Evolutionary conservation across 768 basidiomycete species (phyloP), one percentile per base, ranked within the genome.

Genomic region (Neoboletus brunneissimus): DNA sequence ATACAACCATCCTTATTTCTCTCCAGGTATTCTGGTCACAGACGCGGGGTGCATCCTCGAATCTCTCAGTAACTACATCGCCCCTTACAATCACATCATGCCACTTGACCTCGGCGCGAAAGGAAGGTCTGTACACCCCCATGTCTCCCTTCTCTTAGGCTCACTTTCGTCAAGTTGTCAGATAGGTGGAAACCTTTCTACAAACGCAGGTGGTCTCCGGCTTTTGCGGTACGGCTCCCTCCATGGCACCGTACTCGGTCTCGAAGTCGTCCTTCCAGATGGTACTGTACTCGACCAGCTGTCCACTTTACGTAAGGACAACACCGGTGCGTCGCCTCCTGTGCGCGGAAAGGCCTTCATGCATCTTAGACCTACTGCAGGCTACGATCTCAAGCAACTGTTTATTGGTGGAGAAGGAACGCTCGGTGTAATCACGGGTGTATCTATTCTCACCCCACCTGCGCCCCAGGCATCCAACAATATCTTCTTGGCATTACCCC

Each of bases 381-480:
- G 97, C 13, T 98, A 97, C 69, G 97, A 99, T 72, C 79, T 99
- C 45, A 98, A 99, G 73, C 97, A 99, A 67, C 82, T 99, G 18
- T 99, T 98, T 75, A 97, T 99, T 62, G 97, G 97, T 13, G 87
- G 91, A 7, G 97, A 99, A 70, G 97, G 97, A 50, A 98, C 96
- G 0, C 86, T 99, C 23, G 97, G 97, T 44, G 79, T 99, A 53
- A 86, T 99, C 57, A 99, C 97, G 12, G 97, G 83, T 23, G 90
- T 98, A 38, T 97, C 95, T 4, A 95, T 99, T 67, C 80, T 98
- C 58, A 91, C 95, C 22, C 91, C 97, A 0, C 78, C 91, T 46
- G 80, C 88, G 58, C 86, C 87, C 16, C 84, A 86, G 65, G 87
- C 94, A 5, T 86, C 89, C 50, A 95, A 91, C 71, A 96, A 97